A percentile compares a stretch with the other conserved stretches of the same genome.
Conservation (phyloP, 495 filamentous ascomycete genomes). For the Barbatosphaeria neglecta region DNA sequence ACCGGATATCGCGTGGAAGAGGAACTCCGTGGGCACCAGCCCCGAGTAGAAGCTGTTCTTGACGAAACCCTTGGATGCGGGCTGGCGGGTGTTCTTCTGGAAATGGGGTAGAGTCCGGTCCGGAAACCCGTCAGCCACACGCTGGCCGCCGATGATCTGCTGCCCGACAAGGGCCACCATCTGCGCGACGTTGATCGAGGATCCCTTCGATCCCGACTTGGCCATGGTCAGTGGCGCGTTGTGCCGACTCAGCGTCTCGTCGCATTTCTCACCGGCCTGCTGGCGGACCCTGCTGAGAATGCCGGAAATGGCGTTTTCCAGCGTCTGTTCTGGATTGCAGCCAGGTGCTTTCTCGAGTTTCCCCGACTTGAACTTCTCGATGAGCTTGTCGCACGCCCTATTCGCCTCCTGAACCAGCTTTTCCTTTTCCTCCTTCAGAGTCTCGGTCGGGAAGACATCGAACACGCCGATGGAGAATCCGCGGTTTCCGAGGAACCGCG, state of each 20-base stretch:
- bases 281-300: conserved; percentile 84
- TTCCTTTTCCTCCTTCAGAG: conserved; percentile 58
- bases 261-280: conserved; percentile 83
- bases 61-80: conserved; percentile 92
- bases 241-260: conserved; percentile 74
- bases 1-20: conserved; percentile 97
- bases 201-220: conserved; percentile 89
- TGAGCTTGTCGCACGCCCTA: conserved; percentile 70
- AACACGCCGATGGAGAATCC: conserved; percentile 95
- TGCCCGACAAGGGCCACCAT: conserved; percentile 97
- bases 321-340: conserved; percentile 79
- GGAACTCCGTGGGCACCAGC: conserved; percentile 79
- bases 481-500: conserved; percentile 74
- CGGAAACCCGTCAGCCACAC: conserved; percentile 93
- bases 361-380: conserved; percentile 62
- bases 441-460: conserved; percentile 73
- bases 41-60: conserved; percentile 95
- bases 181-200: conserved; percentile 95
- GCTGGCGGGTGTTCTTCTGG: conserved; percentile 79
- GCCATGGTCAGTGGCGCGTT: conserved; percentile 97
- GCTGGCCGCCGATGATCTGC: conserved; percentile 88
- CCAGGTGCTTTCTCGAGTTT: conserved; percentile 74
- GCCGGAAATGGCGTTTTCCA: conserved; percentile 84
- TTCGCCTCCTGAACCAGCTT: conserved; percentile 70
- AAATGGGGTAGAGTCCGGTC: conserved; percentile 92